These are phyloP conservation scores for Pseudisothecium myosuroides DNA, from an alignment of 225 moss, liverwort and hornwort species.

Conservation along the genomic window DNA sequence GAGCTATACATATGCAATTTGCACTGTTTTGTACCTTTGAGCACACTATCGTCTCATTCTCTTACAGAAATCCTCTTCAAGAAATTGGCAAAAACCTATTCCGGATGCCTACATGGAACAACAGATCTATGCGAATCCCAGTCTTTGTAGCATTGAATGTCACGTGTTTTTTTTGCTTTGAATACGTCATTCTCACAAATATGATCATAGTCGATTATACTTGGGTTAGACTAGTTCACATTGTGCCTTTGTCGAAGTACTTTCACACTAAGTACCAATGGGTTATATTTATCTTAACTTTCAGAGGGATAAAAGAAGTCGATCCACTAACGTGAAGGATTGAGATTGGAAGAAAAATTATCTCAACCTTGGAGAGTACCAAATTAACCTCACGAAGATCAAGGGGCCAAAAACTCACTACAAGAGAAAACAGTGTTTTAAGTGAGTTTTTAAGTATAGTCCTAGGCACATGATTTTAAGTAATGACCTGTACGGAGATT, in stretches of 20 bases:
- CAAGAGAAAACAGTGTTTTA: no score
- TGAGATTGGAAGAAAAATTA: neutral
- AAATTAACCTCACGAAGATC: no score
- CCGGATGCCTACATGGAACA: neutral
- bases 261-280: neutral
- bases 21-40: neutral
- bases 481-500: no score
- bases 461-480: no score
- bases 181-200: neutral
- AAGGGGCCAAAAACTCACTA: no score
- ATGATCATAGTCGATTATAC: neutral
- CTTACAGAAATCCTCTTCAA: neutral
- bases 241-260: neutral
- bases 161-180: neutral
- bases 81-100: neutral
- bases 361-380: no score
- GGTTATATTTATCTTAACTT: neutral
- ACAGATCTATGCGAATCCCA: neutral
- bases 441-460: no score
- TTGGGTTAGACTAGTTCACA: neutral
- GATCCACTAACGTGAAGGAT: neutral
- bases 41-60: neutral
- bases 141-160: neutral
- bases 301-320: neutral
- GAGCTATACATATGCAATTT: neutral